Evolutionary conservation across 163 green algal genomes (phyloP).

Genomic region (Chlorella variabilis): DNA sequence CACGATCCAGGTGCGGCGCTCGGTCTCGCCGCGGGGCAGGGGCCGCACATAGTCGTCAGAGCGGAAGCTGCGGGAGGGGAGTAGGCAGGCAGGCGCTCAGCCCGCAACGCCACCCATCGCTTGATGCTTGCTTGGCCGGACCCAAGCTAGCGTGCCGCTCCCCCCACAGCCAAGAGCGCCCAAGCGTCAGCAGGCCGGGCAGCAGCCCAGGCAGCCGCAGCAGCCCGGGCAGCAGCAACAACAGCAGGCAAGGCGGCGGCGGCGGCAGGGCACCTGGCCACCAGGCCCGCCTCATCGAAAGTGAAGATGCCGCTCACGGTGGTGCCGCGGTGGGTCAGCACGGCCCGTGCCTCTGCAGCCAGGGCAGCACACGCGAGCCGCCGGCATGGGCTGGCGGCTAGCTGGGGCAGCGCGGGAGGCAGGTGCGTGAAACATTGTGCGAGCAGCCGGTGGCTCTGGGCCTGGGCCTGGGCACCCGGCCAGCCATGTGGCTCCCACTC

Average conservation of each 20-base stretch:
- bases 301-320: constrained; percentile 7
- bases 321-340: constrained; percentile 1
- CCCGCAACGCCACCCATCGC: too few relatives aligned
- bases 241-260: not conserved
- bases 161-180: too few relatives aligned
- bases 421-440: too few relatives aligned
- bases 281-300: constrained; percentile 5
- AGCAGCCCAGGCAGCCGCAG: too few relatives aligned
- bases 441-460: too few relatives aligned
- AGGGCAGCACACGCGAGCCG: not conserved
- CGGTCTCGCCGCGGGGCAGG: too few relatives aligned
- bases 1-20: not conserved
- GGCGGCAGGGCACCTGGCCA: not conserved
- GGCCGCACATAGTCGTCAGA: constrained; percentile 4
- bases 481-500: not conserved
- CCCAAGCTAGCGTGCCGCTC: too few relatives aligned
- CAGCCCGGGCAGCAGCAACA: not conserved
- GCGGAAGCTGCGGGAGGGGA: constrained; percentile 2
- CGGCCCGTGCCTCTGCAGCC: not conserved
- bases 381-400: not conserved
- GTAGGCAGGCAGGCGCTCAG: not conserved
- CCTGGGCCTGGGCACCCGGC: too few relatives aligned
- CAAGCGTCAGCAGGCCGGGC: too few relatives aligned
- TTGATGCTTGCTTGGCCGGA: too few relatives aligned
- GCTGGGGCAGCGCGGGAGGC: too few relatives aligned